Percentiles rank a stretch among this genome's conserved stretches.
Conservation (phyloP, 495 filamentous ascomycete species). For the Penicillium manginii region DNA sequence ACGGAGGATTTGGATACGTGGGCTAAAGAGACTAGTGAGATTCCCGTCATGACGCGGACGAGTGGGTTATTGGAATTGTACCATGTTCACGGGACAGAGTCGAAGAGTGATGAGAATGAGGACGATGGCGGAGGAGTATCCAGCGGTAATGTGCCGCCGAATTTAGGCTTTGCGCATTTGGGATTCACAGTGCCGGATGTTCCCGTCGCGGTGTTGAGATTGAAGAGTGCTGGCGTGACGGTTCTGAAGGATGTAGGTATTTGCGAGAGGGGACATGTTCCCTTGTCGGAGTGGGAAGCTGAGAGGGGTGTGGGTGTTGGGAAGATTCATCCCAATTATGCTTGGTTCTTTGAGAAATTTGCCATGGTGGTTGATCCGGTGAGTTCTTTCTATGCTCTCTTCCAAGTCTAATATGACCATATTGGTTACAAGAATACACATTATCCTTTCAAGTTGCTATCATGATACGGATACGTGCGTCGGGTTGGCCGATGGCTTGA, state of each 20-base stretch:
- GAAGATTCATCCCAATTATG: constrained; percentile 40
- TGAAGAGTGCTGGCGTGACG: constrained; percentile 34
- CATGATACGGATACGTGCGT: too few relatives aligned
- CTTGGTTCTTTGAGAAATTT: constrained; percentile 42
- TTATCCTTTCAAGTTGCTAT: too few relatives aligned
- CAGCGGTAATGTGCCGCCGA: constrained; percentile 37
- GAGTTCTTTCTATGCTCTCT: constrained; percentile 12
- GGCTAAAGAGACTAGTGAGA: constrained; percentile 29
- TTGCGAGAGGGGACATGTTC: constrained; percentile 32
- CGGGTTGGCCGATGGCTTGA: background rate
- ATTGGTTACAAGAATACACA: too few relatives aligned
- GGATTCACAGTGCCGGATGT: constrained; percentile 47
- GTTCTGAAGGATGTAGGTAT: constrained; percentile 43
- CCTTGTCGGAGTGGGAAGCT: constrained; percentile 43
- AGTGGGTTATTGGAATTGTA: constrained; percentile 41
- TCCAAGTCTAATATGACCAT: too few relatives aligned
- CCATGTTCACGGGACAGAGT: constrained; percentile 40
- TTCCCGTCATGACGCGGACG: constrained; percentile 32
- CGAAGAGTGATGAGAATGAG: background rate
- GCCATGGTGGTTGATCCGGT: constrained; percentile 47
- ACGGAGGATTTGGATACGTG: constrained; percentile 27
- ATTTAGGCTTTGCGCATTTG: constrained; percentile 45
- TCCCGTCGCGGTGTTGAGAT: constrained; percentile 29
- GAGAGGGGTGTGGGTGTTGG: constrained; percentile 37
- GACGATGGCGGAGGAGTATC: constrained; percentile 18